Evolutionary conservation across 352 stramenopile species (phyloP).

Genomic region (Vaucheria bursata): DNA sequence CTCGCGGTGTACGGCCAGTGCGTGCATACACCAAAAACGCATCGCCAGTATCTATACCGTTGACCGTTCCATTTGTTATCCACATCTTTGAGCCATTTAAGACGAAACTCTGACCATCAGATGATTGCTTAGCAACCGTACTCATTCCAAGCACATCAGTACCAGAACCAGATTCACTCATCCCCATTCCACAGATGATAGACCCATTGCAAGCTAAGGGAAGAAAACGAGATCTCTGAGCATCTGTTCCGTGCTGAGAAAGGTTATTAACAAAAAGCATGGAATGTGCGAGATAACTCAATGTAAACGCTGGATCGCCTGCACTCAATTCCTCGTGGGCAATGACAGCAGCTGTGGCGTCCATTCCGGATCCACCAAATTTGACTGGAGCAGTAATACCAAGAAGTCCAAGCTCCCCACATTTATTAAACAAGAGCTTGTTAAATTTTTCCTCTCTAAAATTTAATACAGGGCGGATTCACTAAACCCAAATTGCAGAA

Average conservation of each 20-base stretch:
- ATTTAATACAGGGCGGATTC: background rate
- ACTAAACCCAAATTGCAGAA: too few relatives aligned
- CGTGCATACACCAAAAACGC: conserved; percentile 94
- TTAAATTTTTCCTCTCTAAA: conserved; percentile 83
- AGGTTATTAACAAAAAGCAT: conserved; percentile 89
- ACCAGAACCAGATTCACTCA: conserved; percentile 84
- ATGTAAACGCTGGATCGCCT: conserved; percentile 92
- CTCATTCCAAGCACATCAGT: conserved; percentile 86
- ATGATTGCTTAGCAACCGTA: conserved; percentile 73
- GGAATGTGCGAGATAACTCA: conserved; percentile 88
- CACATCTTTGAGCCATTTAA: conserved; percentile 92
- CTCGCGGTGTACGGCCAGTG: conserved; percentile 59
- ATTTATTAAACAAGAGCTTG: conserved; percentile 81
- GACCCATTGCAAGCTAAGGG: conserved; percentile 77
- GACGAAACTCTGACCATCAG: conserved; percentile 73
- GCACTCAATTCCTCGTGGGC: conserved; percentile 89
- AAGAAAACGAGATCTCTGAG: conserved; percentile 67
- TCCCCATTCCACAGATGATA: conserved; percentile 95
- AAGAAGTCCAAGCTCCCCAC: conserved; percentile 83
- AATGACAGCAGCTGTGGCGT: conserved; percentile 84
- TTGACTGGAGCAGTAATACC: conserved; percentile 89
- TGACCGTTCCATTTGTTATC: conserved; percentile 98
- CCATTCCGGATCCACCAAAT: conserved; percentile 90
- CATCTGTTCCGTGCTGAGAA: conserved; percentile 69
- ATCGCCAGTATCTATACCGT: conserved; percentile 74